Base-by-base conservation (phyloP, 768 basidiomycete genomes). In the Suillus bovinus region DNA sequence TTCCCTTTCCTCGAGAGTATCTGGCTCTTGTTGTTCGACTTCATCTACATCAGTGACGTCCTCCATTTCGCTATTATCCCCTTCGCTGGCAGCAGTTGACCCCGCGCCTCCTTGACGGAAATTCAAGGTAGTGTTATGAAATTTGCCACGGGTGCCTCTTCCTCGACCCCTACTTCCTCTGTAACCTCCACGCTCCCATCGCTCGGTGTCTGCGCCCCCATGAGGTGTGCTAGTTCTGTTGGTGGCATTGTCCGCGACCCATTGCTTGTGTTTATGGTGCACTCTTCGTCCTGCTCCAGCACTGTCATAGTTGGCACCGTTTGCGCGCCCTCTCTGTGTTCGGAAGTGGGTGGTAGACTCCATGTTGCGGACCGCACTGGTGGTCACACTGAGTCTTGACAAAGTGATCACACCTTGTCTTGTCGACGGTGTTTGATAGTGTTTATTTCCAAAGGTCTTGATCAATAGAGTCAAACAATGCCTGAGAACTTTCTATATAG, bases 121-220 rank as follows among this genome's bases (percentile, higher is more conserved):
- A 57, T 77, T 73, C 49, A 81, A 71, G 56, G 80, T 72, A 22
- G 79, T 69, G 62, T 81, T 83, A 41, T 73, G 69, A 66, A 81
- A 80, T 63, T 76, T 80, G 31, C 77, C 74, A 62, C 72, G 70
- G 33, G 69, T 65, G 61, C 72, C 69, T 60, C 71, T 70, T 31
- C 78, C 80, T 53, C 81, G 78, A 58, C 81, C 80, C 47, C 82
- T 77, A 29, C 67, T 39, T 39, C 85, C 85, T 65, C 82, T 78
- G 70, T 79, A 77, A 6, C 83, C 84, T 5, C 86, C 87, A 52
- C 87, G 80, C 58, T 90, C 88, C 85, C 88, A 84, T 50, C 84
- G 78, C 59, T 86, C 86, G 29, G 70, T 68, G 65, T 88, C 86
- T 20, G 69, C 69, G 22, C 69, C 69, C 64, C 77, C 71, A 54